These are phyloP conservation scores for Neurospora sublineolata DNA, from an alignment of 495 filamentous ascomycete genomes.

Conservation along the genomic window DNA sequence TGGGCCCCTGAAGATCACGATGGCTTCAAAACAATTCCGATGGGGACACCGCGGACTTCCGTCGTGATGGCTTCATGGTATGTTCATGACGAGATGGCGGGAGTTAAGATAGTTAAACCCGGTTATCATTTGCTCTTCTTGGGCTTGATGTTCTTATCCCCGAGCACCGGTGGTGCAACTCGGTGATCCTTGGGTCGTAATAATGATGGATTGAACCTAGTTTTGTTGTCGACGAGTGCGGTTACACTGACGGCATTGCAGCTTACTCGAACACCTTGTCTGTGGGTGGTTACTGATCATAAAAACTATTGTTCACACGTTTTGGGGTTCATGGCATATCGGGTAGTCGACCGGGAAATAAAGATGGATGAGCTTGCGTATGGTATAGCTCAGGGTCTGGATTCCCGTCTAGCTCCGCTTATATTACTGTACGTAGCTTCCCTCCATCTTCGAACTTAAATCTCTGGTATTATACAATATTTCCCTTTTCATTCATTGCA, in stretches of 20 bases:
- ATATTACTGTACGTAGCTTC: not conserved
- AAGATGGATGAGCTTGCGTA: not conserved
- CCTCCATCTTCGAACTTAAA: not conserved
- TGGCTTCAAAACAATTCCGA: not conserved
- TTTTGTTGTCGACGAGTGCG: not conserved
- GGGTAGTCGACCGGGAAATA: not conserved
- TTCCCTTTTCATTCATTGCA: conserved; percentile 32
- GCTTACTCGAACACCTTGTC: not conserved
- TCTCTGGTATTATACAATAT: not conserved
- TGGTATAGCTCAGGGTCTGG: not conserved
- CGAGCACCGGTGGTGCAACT: not conserved
- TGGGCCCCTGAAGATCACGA: not conserved
- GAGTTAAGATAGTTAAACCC: not conserved
- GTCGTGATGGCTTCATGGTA: not conserved
- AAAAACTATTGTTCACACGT: not conserved
- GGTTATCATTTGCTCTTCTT: not conserved
- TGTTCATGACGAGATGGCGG: not conserved
- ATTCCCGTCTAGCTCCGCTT: not conserved
- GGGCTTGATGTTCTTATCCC: not conserved
- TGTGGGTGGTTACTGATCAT: not conserved
- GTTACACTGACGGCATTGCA: not conserved
- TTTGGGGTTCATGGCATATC: not conserved
- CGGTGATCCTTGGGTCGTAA: not conserved
- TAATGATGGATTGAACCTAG: not conserved
- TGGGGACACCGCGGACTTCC: not conserved